Percentiles rank a stretch among this genome's conserved stretches.
Evolutionary conservation across 1,139 yeast species (phyloP).

Genomic region (Scheffersomyces stambukii): DNA sequence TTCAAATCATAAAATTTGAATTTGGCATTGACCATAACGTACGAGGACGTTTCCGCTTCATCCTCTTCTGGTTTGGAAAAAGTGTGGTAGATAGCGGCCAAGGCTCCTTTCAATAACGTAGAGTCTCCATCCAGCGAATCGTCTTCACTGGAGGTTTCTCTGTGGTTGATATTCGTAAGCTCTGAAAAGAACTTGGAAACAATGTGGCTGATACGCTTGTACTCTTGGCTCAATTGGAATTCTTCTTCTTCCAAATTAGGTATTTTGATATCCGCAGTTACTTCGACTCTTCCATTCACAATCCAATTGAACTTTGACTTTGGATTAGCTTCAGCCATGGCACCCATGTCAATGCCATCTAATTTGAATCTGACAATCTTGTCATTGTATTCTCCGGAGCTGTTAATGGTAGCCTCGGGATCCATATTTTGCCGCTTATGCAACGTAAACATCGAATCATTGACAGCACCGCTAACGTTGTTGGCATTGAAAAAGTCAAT

Average conservation of each 20-base stretch:
- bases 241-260: slow-evolving; percentile 34
- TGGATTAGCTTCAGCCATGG: slow-evolving; percentile 29
- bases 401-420: slow-evolving; percentile 17
- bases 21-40: slow-evolving; percentile 62
- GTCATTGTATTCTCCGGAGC: slow-evolving; percentile 20
- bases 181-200: slow-evolving; percentile 26
- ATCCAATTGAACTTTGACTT: slow-evolving; percentile 63
- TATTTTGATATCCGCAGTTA: slow-evolving; percentile 65
- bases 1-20: slow-evolving; percentile 58
- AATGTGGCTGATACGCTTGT: slow-evolving; percentile 23
- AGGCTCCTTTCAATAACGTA: slow-evolving; percentile 38
- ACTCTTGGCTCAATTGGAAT: slow-evolving; percentile 21
- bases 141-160: slow-evolving; percentile 4
- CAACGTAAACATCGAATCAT: slow-evolving; percentile 69
- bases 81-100: slow-evolving; percentile 42
- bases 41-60: slow-evolving; percentile 16
- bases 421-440: slow-evolving; percentile 48
- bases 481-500: slow-evolving; percentile 67
- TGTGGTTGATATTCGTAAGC: slow-evolving; percentile 12
- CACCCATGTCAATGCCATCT: slow-evolving; percentile 59
- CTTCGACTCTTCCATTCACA: slow-evolving; percentile 63
- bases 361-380: slow-evolving; percentile 58
- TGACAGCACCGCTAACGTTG: slow-evolving; percentile 68
- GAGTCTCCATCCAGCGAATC: slow-evolving; percentile 19
- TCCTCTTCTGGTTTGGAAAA: slow-evolving; percentile 20